phyloP scores from a whole-genome alignment of 2,329 filamentous ascomycete species.

The Plenodomus biglobosus region DNA sequence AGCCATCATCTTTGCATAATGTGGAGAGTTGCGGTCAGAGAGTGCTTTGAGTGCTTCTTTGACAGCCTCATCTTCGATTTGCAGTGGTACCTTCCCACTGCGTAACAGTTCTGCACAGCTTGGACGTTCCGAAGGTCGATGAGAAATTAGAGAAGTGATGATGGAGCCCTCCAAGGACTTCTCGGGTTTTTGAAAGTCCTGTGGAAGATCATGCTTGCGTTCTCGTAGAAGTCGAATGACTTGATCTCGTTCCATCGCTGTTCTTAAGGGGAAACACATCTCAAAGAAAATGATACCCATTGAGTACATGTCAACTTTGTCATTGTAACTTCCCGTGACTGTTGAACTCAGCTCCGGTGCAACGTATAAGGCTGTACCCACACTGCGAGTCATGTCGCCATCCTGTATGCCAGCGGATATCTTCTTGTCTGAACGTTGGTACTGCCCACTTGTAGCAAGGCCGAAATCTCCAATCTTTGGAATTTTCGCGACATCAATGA shows the following conservation, averaged over 20 bases:
- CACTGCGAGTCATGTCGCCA: conserved; percentile 67
- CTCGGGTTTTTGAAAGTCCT: conserved; percentile 71
- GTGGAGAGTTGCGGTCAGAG: conserved; percentile 79
- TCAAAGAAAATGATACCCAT: conserved; percentile 98
- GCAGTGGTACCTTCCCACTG: conserved; percentile 82
- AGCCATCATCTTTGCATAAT: conserved; percentile 87
- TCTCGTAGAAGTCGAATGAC: conserved; percentile 70
- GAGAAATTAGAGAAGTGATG: conserved; percentile 75
- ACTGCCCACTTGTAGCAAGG: conserved; percentile 84
- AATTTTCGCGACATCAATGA: conserved; percentile 86
- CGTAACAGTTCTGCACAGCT: conserved; percentile 79
- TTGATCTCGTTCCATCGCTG: conserved; percentile 64
- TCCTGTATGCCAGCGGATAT: conserved; percentile 34
- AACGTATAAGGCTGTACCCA: conserved; percentile 84
- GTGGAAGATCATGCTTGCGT: conserved; percentile 68
- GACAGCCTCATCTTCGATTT: conserved; percentile 91
- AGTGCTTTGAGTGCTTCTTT: conserved; percentile 78
- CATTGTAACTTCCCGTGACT: conserved; percentile 76
- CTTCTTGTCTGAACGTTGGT: conserved; percentile 60
- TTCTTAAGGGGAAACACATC: conserved; percentile 73
- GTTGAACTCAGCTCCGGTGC: conserved; percentile 85
- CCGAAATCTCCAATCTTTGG: conserved; percentile 98
- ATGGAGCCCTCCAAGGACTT: conserved; percentile 72
- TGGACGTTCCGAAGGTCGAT: conserved; percentile 79
- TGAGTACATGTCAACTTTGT: conserved; percentile 98